phyloP scores from a whole-genome alignment of 257 asterid genomes.

The Craterostigma plantagineum region DNA sequence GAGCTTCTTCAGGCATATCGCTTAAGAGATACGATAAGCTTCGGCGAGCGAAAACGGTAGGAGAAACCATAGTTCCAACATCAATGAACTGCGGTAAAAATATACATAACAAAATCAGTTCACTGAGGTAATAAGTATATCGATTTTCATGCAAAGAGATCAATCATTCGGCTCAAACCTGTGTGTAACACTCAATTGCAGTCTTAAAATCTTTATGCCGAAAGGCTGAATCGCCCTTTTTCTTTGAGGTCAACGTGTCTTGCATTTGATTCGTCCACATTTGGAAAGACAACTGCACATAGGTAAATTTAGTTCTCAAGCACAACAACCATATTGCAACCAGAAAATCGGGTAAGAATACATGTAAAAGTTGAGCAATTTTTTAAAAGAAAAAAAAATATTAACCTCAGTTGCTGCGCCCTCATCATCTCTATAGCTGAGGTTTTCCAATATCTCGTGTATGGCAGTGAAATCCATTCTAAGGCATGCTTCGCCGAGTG shows the following conservation, averaged over 20 bases:
- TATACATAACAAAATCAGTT: background rate
- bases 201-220: constrained; percentile 40
- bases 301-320: background rate
- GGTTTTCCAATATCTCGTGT: constrained; percentile 49
- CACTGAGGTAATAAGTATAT: background rate
- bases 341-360: too few species aligned
- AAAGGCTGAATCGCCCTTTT: constrained; percentile 49
- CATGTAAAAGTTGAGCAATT: too few species aligned
- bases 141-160: background rate
- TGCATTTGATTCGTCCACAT: constrained; percentile 73
- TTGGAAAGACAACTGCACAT: constrained; percentile 46
- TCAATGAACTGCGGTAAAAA: constrained; percentile 36
- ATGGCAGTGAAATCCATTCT: constrained; percentile 60
- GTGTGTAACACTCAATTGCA: constrained; percentile 43
- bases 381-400: too few species aligned
- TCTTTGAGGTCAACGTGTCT: constrained; percentile 50
- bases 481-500: constrained; percentile 53
- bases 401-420: constrained; percentile 59
- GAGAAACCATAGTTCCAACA: constrained; percentile 56
- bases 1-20: constrained; percentile 47
- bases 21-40: constrained; percentile 43
- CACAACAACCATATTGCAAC: too few species aligned
- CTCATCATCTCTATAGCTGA: constrained; percentile 58
- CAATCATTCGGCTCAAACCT: constrained; percentile 19
- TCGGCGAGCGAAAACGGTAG: constrained; percentile 50